Conservation (phyloP, 805 yeast species). For the Candida multigemmis region DNA sequence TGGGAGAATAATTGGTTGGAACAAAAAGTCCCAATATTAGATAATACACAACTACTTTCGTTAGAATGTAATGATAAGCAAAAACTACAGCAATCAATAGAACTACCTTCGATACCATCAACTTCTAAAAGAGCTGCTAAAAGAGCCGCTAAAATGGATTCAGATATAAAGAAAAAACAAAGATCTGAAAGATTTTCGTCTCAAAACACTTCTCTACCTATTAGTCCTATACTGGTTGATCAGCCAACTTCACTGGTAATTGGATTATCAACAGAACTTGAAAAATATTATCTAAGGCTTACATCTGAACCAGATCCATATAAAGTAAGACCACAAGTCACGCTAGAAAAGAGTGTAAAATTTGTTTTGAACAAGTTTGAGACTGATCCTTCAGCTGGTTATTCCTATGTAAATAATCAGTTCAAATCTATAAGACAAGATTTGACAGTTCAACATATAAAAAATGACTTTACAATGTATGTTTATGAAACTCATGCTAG, state of each 20-base stretch:
- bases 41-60: slow-evolving; percentile 5
- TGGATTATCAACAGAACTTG: slow-evolving; percentile 61
- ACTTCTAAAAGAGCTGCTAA: too few species aligned
- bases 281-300: slow-evolving; percentile 71
- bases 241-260: slow-evolving; percentile 19
- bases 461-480: slow-evolving; percentile 61
- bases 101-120: too few species aligned
- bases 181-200: slow-evolving; percentile 43
- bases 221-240: slow-evolving; percentile 1
- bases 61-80: neutral
- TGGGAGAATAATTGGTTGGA: slow-evolving; percentile 45
- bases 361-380: slow-evolving; percentile 45
- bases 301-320: slow-evolving; percentile 90
- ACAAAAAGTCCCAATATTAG: slow-evolving; percentile 41
- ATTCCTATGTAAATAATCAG: slow-evolving; percentile 79
- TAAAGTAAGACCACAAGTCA: slow-evolving; percentile 62
- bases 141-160: slow-evolving; percentile 16
- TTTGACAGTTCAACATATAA: slow-evolving; percentile 82
- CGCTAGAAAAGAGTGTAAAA: slow-evolving; percentile 51
- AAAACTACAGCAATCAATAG: too few species aligned
- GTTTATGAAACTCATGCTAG: slow-evolving; percentile 86
- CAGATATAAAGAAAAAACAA: slow-evolving; percentile 26
- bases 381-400: slow-evolving; percentile 34
- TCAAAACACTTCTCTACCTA: slow-evolving; percentile 4
- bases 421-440: slow-evolving; percentile 91